These are phyloP conservation scores for Podila clonocystis DNA, from an alignment of 192 early-diverging fungal genomes.

Conservation along the genomic window DNA sequence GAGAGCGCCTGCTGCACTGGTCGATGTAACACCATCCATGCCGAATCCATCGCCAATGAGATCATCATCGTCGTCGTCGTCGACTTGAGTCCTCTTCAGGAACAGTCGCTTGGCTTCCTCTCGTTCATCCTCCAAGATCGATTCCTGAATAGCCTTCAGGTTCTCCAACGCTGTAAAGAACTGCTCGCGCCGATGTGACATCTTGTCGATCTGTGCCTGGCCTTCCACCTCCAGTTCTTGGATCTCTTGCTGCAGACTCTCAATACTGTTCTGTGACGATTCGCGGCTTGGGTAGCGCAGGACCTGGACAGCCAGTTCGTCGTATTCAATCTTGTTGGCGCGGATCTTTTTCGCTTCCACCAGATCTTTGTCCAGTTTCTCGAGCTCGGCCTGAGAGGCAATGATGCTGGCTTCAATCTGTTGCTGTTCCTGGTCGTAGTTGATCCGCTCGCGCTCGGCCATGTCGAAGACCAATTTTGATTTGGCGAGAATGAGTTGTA, in stretches of 20 bases:
- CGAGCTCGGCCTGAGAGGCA: conserved; percentile 21
- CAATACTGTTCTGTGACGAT: conserved; percentile 21
- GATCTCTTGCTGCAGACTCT: conserved; percentile 21
- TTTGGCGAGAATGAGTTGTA: conserved; percentile 28
- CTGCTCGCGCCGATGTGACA: conserved; percentile 31
- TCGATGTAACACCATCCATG: conserved; percentile 12
- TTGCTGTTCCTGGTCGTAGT: conserved; percentile 33
- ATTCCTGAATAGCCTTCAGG: conserved; percentile 31
- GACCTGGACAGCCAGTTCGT: conserved; percentile 20
- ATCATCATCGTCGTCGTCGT: conserved; percentile 21
- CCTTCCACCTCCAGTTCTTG: conserved; percentile 27
- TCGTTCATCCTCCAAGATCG: conserved; percentile 32
- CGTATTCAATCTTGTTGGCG: conserved; percentile 43
- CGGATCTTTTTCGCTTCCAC: conserved; percentile 36
- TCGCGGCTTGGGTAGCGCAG: conserved; percentile 29
- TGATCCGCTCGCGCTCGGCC: conserved; percentile 30
- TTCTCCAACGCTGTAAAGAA: conserved; percentile 30
- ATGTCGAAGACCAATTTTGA: conserved; percentile 34
- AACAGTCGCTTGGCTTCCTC: conserved; percentile 29
- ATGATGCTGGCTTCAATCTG: conserved; percentile 16
- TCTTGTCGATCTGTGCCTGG: conserved; percentile 11
- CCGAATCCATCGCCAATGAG: conserved; percentile 24
- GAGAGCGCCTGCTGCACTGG: background rate
- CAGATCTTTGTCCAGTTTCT: conserved; percentile 16
- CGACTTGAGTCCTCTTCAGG: conserved; percentile 12